Evolutionary conservation across 148 eudicot genomes (phyloP).

Genomic region (Spergularia marina): DNA sequence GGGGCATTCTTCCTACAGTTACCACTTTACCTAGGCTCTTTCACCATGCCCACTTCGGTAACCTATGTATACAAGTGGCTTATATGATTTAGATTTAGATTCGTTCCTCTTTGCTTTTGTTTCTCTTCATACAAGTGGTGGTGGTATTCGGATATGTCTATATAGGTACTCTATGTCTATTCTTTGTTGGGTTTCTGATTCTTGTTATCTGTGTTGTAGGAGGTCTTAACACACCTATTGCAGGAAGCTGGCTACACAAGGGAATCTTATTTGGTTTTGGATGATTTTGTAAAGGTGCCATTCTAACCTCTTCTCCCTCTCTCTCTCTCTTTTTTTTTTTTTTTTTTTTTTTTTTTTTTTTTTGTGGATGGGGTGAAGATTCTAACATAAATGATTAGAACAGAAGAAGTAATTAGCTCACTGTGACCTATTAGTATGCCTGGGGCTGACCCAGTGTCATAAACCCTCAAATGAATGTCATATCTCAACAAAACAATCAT

Average conservation of each 20-base stretch:
- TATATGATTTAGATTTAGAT: background rate
- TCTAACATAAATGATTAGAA: background rate
- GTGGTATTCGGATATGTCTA: background rate
- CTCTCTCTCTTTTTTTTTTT: too few species aligned
- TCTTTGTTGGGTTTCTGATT: constrained; percentile 7
- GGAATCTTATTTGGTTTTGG: constrained; percentile 63
- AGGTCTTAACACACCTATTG: constrained; percentile 60
- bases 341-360: too few species aligned
- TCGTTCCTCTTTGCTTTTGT: background rate
- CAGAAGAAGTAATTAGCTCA: background rate
- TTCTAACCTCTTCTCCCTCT: too few species aligned
- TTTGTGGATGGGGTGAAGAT: too few species aligned
- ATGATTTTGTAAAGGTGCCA: constrained; percentile 78
- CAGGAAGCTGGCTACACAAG: constrained; percentile 73
- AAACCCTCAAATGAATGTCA: background rate
- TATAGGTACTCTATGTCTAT: background rate
- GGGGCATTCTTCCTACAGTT: too few species aligned
- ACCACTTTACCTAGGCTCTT: too few species aligned
- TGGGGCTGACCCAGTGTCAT: background rate
- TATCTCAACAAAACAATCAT: background rate
- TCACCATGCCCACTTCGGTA: background rate
- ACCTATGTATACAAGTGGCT: constrained; percentile 5
- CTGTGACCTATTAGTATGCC: background rate
- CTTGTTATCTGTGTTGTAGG: constrained; percentile 38
- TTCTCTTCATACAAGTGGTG: background rate